Conservation (phyloP, 257 asterid genomes). For the Capsicum rhomboideum region DNA sequence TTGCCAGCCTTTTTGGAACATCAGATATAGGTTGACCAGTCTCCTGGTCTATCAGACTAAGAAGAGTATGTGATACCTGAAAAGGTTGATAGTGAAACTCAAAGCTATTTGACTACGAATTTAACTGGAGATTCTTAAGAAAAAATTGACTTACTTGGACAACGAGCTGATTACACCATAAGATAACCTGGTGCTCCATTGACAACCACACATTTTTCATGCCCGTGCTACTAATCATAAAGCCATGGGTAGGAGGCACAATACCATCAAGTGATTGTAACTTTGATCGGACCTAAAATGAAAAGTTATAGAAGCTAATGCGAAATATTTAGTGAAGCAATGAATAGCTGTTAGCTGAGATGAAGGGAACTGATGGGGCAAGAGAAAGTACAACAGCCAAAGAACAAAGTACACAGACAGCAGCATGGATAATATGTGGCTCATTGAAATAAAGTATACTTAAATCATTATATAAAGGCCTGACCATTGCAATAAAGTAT, state of each 20-base stretch:
- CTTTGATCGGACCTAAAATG: slow-evolving; percentile 74
- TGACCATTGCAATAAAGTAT: background rate
- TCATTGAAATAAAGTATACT: background rate
- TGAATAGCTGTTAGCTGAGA: background rate
- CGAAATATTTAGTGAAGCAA: background rate
- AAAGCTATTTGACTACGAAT: slow-evolving; percentile 2
- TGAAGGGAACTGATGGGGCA: background rate
- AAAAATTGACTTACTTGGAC: slow-evolving; percentile 60
- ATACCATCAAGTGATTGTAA: slow-evolving; percentile 86
- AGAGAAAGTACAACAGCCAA: background rate
- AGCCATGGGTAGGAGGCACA: slow-evolving; percentile 92
- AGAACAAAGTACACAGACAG: background rate
- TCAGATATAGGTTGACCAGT: slow-evolving; percentile 66
- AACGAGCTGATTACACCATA: slow-evolving; percentile 81
- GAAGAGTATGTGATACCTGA: slow-evolving; percentile 97
- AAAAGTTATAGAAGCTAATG: background rate
- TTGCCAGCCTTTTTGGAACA: slow-evolving; percentile 58
- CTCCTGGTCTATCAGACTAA: slow-evolving; percentile 67
- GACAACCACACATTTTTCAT: slow-evolving; percentile 93
- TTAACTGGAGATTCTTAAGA: slow-evolving; percentile 3
- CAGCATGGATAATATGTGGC: background rate
- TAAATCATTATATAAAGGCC: background rate
- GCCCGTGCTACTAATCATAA: slow-evolving; percentile 77
- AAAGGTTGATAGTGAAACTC: slow-evolving; percentile 24
- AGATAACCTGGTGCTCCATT: slow-evolving; percentile 98